Evolutionary conservation across 2,329 filamentous ascomycete species (phyloP), one percentile per base, ranked within the genome.

Genomic region (Cladophialophora psammophila): DNA sequence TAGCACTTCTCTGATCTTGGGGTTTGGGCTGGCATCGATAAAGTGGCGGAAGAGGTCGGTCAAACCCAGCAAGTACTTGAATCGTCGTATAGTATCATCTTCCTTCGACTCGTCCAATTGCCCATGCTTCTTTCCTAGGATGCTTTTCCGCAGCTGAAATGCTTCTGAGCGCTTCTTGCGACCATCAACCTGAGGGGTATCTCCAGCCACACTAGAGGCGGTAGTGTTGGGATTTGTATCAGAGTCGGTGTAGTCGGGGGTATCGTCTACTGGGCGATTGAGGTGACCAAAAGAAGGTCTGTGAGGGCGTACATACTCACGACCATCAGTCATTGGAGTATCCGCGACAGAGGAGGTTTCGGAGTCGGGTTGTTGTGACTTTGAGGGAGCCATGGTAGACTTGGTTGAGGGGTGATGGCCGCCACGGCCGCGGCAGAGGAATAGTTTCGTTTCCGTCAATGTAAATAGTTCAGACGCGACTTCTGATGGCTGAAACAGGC

Each of bases 41-140:
- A 99, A 99, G 81, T 99, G 95, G 71, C 96, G 93, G 83, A 99
- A 99, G 20, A 99, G 85, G 76, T 99, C 95, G 15, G 95, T 99
- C 60, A 99, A 84, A 32, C 96, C 96, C 13, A 99, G 87, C 1
- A 99, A 87, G 78, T 99, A 99, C 71, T 93, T 90, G 78, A 99
- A 99, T 77, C 95, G 87, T 73, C 94, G 89, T 76, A 98, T 92
- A 0, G 93, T 96, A 76, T 98, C 94, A 84, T 97, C 92, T 82
- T 97, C 94, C 88, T 97, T 98, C 58, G 92, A 96, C 77, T 96
- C 93, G 76, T 94, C 93, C 7, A 99, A 81, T 61, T 90, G 88
- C 75, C 96, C 93, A 76, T 97, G 95, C 79, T 99, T 97, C 84
- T 92, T 96, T 76, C 93, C 94, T 74, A 97, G 91, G 69, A 97